These are phyloP conservation scores for Cochliopodium minus DNA, from an alignment of 208 protist species.

Conservation along the genomic window DNA sequence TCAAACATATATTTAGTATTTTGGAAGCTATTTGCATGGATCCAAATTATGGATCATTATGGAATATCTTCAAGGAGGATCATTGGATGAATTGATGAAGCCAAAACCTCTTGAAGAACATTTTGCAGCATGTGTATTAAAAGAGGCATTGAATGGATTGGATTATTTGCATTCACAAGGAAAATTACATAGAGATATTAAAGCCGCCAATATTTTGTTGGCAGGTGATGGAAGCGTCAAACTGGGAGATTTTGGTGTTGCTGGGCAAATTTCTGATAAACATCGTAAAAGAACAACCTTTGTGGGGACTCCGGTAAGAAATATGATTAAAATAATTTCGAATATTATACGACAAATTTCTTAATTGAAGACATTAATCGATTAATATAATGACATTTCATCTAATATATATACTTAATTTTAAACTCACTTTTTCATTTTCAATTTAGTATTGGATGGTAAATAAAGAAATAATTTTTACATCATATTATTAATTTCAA, in stretches of 20 bases:
- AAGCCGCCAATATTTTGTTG: conserved; percentile 44
- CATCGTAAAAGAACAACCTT: neutral
- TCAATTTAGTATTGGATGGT: conserved; percentile 37
- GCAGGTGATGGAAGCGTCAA: conserved; percentile 39
- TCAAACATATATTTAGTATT: no score
- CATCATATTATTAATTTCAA: neutral
- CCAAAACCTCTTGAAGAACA: conserved; percentile 36
- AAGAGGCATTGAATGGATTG: conserved; percentile 47
- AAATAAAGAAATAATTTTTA: conserved; percentile 24
- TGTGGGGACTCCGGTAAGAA: no score
- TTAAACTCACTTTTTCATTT: neutral
- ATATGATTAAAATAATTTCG: no score
- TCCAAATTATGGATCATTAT: conserved; percentile 74
- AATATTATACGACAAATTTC: no score
- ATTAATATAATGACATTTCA: no score
- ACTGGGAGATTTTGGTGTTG: conserved; percentile 11
- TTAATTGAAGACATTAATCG: no score
- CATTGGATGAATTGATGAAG: conserved; percentile 29
- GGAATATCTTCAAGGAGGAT: conserved; percentile 62
- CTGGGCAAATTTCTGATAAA: neutral
- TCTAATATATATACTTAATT: no score
- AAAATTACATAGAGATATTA: conserved; percentile 79
- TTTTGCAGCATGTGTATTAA: conserved; percentile 45
- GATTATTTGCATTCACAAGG: conserved; percentile 53
- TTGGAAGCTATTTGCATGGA: conserved; percentile 52